These are phyloP conservation scores for Mortierella sp. DNA, from an alignment of 371 early-diverging fungal species.

Conservation along the genomic window DNA sequence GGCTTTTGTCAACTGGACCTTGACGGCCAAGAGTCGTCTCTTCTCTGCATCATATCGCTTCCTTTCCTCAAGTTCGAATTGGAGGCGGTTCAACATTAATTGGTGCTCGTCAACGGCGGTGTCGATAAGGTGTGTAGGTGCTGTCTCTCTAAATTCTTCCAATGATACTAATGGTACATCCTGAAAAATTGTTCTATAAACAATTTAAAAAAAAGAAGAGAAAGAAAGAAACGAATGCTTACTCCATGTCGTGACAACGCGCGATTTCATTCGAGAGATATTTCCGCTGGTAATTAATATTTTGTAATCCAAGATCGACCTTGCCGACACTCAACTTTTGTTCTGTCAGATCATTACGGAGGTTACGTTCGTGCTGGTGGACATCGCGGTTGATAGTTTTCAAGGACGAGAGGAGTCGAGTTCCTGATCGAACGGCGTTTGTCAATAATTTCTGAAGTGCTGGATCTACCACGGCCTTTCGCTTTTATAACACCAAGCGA, in stretches of 20 bases:
- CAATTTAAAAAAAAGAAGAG: neutral
- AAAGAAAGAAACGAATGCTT: conserved; percentile 9
- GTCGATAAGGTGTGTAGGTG: conserved; percentile 27
- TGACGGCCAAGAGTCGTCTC: conserved; percentile 40
- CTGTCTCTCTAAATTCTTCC: conserved; percentile 33
- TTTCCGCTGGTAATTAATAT: conserved; percentile 53
- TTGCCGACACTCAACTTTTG: conserved; percentile 37
- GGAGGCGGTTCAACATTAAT: conserved; percentile 46
- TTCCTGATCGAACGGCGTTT: conserved; percentile 14
- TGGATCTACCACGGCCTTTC: neutral
- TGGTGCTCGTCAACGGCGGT: conserved; percentile 30
- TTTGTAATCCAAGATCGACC: conserved; percentile 52
- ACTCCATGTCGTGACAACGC: conserved; percentile 55
- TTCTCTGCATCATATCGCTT: conserved; percentile 53
- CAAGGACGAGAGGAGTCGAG: conserved; percentile 22
- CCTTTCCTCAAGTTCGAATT: conserved; percentile 53
- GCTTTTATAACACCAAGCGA: neutral
- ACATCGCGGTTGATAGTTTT: conserved; percentile 46
- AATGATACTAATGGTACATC: conserved; percentile 45
- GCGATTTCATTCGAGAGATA: conserved; percentile 53
- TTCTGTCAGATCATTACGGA: conserved; percentile 44
- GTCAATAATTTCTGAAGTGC: conserved; percentile 6
- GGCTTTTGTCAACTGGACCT: conserved; percentile 35
- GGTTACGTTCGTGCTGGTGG: conserved; percentile 38
- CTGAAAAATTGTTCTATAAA: conserved; percentile 44